Evolutionary conservation across 2,329 filamentous ascomycete species (phyloP).

Genomic region (Elsinoe batatas): DNA sequence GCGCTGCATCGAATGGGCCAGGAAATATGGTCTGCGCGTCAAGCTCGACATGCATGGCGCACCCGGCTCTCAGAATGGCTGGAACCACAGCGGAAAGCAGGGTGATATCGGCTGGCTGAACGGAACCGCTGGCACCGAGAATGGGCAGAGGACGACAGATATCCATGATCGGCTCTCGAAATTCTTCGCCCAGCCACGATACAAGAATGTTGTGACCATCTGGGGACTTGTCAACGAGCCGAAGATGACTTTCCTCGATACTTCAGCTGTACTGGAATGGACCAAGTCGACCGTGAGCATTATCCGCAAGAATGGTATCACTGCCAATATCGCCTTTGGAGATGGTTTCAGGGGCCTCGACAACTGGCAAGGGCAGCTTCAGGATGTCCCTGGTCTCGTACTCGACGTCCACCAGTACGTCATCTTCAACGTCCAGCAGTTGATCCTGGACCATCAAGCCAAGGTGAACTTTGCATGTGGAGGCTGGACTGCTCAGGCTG

Average conservation of each 20-base stretch:
- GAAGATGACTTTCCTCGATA: constrained; percentile 60
- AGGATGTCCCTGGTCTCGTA: constrained; percentile 60
- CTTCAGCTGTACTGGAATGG: constrained; percentile 64
- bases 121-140: constrained; percentile 70
- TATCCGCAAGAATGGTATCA: constrained; percentile 67
- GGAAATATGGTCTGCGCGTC: constrained; percentile 81
- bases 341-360: constrained; percentile 88
- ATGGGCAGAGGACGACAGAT: constrained; percentile 72
- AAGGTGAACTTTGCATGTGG: constrained; percentile 83
- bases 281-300: constrained; percentile 61
- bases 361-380: constrained; percentile 82
- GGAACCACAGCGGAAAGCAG: constrained; percentile 87
- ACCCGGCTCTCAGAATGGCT: constrained; percentile 90
- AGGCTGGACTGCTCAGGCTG: constrained; percentile 74
- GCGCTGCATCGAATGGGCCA: constrained; percentile 83
- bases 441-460: constrained; percentile 67
- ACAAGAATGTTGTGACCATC: constrained; percentile 82
- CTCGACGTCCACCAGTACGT: constrained; percentile 98
- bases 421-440: constrained; percentile 88
- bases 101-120: constrained; percentile 81
- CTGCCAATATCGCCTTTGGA: constrained; percentile 68
- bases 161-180: constrained; percentile 76
- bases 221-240: constrained; percentile 96
- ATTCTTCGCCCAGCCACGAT: constrained; percentile 90
- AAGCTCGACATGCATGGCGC: constrained; percentile 90